Percentiles rank a stretch among this genome's conserved stretches.
Conservation (phyloP, 345 rosid species). For the Erysimum cheiranthoides region DNA sequence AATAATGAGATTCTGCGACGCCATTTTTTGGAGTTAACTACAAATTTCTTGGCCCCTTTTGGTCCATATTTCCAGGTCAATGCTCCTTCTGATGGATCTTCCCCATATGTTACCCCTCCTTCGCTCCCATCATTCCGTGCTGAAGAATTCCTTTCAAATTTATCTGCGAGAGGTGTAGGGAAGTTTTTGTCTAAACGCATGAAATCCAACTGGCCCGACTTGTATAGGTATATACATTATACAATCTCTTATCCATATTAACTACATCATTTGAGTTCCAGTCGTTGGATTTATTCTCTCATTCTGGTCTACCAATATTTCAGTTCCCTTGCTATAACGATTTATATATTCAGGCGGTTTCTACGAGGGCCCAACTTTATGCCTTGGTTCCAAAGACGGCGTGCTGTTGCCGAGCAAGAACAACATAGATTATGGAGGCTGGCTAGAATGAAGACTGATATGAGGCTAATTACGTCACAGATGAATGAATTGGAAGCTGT, state of each 20-base stretch:
- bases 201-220: constrained; percentile 96
- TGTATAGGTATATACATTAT: constrained; percentile 70
- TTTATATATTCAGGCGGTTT: constrained; percentile 71
- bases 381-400: constrained; percentile 95
- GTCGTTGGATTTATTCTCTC: constrained; percentile 20
- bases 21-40: constrained; percentile 96
- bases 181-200: constrained; percentile 91
- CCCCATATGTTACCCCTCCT: constrained; percentile 92
- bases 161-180: constrained; percentile 89
- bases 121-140: constrained; percentile 64
- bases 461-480: constrained; percentile 63
- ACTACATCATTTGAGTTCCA: constrained; percentile 23
- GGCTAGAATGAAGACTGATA: constrained; percentile 81
- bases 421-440: constrained; percentile 87
- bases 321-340: constrained; percentile 27
- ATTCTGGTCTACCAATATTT: not conserved
- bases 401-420: constrained; percentile 79
- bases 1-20: constrained; percentile 94
- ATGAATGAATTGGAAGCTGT: constrained; percentile 90
- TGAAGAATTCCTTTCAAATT: constrained; percentile 79
- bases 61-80: constrained; percentile 84
- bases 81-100: constrained; percentile 86
- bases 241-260: not conserved
- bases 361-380: constrained; percentile 85
- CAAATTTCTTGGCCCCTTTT: constrained; percentile 96